Conservation (phyloP, 2,329 filamentous ascomycete species). For the Verticillium albo-atrum region DNA sequence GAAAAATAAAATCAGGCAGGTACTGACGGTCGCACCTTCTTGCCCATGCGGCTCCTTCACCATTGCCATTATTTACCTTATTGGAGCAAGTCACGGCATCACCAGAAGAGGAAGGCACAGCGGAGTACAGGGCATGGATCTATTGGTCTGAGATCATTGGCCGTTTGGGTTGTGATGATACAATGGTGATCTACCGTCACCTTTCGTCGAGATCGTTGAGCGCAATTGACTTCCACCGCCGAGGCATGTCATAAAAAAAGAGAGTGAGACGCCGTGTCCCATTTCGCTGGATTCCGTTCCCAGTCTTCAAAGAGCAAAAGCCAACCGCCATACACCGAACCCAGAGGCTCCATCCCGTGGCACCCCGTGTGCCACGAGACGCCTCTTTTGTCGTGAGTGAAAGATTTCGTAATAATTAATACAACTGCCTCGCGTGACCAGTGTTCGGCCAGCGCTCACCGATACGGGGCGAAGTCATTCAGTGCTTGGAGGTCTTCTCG, state of each 20-base stretch:
- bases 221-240: not conserved
- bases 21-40: no score
- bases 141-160: not conserved
- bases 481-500: slow-evolving; percentile 29
- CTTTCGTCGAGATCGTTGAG: not conserved
- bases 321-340: not conserved
- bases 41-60: no score
- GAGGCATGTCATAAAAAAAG: not conserved
- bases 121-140: not conserved
- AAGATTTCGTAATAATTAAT: not conserved
- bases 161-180: not conserved
- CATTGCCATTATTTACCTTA: no score
- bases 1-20: no score
- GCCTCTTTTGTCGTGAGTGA: not conserved
- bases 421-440: not conserved
- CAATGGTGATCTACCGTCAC: not conserved
- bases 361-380: not conserved
- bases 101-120: not conserved
- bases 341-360: not conserved
- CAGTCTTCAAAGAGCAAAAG: not conserved
- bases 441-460: not conserved
- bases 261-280: not conserved
- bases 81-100: not conserved
- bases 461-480: not conserved
- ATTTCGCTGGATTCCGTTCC: not conserved